Evolutionary conservation across 768 basidiomycete genomes (phyloP).

Genomic region (Rossbeevera mucosa): DNA sequence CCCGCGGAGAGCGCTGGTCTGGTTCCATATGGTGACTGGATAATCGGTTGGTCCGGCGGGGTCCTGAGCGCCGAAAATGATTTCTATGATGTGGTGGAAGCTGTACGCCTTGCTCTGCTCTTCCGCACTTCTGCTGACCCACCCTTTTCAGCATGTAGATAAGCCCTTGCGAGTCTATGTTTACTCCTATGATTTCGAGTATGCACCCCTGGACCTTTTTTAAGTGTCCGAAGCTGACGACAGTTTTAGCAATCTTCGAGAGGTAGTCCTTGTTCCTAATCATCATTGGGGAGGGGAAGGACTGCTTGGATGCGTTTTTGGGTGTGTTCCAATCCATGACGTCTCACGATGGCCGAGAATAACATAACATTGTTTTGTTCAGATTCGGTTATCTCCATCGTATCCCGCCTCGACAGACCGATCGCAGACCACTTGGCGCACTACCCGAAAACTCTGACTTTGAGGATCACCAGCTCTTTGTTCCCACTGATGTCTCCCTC

Average conservation of each 20-base stretch:
- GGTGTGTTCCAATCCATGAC: slow-evolving; percentile 48
- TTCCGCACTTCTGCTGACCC: slow-evolving; percentile 2
- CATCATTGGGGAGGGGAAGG: slow-evolving; percentile 98
- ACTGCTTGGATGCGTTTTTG: slow-evolving; percentile 91
- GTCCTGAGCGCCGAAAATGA: slow-evolving; percentile 87
- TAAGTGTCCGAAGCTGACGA: slow-evolving; percentile 7
- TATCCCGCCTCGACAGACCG: slow-evolving; percentile 73
- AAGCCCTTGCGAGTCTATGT: slow-evolving; percentile 93
- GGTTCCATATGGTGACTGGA: slow-evolving; percentile 82
- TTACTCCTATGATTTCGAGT: slow-evolving; percentile 97
- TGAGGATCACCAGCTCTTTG: slow-evolving; percentile 65
- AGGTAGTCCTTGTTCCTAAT: slow-evolving; percentile 93
- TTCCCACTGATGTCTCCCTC: slow-evolving; percentile 56
- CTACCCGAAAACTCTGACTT: slow-evolving; percentile 49
- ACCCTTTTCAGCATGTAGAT: slow-evolving; percentile 72
- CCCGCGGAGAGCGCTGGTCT: slow-evolving; percentile 96
- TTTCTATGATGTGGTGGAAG: slow-evolving; percentile 94
- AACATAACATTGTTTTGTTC: slow-evolving; percentile 6
- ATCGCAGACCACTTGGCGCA: slow-evolving; percentile 54
- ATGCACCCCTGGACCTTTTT: slow-evolving; percentile 29
- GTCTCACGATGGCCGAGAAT: background rate
- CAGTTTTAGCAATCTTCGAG: slow-evolving; percentile 69
- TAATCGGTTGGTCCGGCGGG: slow-evolving; percentile 92
- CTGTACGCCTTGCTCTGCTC: slow-evolving; percentile 44
- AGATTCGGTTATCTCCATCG: slow-evolving; percentile 92